A percentile compares a stretch with the other conserved stretches of the same genome.
phyloP scores from a whole-genome alignment of 2,329 filamentous ascomycete genomes.

The Intubia oerlemansii region DNA sequence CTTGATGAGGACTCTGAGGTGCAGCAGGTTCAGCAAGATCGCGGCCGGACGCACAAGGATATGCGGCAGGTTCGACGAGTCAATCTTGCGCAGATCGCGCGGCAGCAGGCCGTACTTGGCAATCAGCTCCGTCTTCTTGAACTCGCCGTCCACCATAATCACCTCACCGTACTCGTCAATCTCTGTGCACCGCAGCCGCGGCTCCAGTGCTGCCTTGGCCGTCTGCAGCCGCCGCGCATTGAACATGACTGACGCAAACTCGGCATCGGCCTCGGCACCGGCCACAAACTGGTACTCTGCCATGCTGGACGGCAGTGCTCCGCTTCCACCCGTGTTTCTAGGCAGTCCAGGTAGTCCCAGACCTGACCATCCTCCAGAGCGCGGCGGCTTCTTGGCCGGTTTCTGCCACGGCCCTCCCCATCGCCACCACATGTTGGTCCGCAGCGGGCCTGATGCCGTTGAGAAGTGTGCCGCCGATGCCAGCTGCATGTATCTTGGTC shows the following conservation, averaged over 20 bases:
- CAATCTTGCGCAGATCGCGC: constrained; percentile 90
- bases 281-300: no score
- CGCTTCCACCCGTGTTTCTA: constrained; percentile 1
- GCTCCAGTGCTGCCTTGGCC: constrained; percentile 61
- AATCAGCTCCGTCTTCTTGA: constrained; percentile 93
- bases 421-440: no score
- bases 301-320: constrained; percentile 22
- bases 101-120: constrained; percentile 90
- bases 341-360: no score
- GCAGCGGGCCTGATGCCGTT: no score
- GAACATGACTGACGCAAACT: constrained; percentile 10
- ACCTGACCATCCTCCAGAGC: no score
- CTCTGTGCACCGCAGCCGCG: constrained; percentile 80
- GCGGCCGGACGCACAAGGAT: constrained; percentile 85
- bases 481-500: no score
- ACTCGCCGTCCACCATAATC: constrained; percentile 82
- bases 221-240: constrained; percentile 43
- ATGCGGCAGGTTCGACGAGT: constrained; percentile 85
- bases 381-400: no score
- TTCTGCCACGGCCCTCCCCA: no score
- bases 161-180: constrained; percentile 85
- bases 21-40: constrained; percentile 89
- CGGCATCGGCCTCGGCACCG: constrained; percentile 15
- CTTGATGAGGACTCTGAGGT: constrained; percentile 89
- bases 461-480: no score